Conservation (phyloP, 345 rosid genomes). For the Euphorbia lathyris region DNA sequence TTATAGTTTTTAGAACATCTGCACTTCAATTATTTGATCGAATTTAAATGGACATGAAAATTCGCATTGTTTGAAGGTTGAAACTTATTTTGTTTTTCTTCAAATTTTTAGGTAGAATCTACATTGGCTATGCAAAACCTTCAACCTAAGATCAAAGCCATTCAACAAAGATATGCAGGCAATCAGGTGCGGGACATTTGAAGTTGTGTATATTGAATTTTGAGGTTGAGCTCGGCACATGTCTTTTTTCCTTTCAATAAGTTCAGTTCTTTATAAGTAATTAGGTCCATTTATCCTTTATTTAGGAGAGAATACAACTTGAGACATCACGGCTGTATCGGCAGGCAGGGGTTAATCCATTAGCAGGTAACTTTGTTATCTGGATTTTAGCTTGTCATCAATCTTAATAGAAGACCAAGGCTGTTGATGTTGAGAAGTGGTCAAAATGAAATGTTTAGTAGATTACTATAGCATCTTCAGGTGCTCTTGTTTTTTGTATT, state of each 20-base stretch:
- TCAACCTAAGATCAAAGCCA: constrained; percentile 94
- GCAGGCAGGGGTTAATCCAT: constrained; percentile 98
- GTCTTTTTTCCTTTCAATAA: neutral
- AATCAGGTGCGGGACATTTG: constrained; percentile 59
- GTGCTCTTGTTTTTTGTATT: neutral
- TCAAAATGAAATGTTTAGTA: neutral
- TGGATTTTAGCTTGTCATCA: neutral
- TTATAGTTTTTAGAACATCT: neutral
- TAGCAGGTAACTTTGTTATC: constrained; percentile 59
- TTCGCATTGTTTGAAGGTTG: neutral
- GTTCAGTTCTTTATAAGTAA: neutral
- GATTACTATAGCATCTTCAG: neutral
- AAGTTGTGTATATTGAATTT: constrained; percentile 6
- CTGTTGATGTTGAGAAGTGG: neutral
- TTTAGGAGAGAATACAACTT: constrained; percentile 88
- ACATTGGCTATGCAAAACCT: constrained; percentile 97
- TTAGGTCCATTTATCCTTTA: constrained; percentile 9
- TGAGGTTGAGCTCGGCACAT: constrained; percentile 4
- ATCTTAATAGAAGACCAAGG: neutral
- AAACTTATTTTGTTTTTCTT: neutral
- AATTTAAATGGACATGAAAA: neutral
- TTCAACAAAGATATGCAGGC: constrained; percentile 97
- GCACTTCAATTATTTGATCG: neutral
- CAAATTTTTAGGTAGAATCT: constrained; percentile 73
- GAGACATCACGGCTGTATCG: constrained; percentile 87